Percentiles rank a stretch among this genome's conserved stretches.
Conservation (phyloP, 2,329 filamentous ascomycete species). For the Salinomyces thailandicus region DNA sequence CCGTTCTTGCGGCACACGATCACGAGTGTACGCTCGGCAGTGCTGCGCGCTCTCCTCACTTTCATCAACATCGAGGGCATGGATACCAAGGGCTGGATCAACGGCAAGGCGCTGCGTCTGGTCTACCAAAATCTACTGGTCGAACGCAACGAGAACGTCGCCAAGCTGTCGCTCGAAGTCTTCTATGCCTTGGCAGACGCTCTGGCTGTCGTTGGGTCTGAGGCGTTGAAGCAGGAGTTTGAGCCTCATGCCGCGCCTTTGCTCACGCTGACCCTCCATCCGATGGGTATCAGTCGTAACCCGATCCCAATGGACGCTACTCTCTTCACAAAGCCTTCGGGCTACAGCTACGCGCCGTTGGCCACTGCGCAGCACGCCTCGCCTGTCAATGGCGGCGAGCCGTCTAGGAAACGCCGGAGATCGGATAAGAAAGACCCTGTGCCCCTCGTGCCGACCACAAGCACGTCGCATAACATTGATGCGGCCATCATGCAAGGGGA, state of each 20-base stretch:
- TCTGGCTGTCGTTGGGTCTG: slow-evolving; percentile 50
- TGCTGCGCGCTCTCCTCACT: slow-evolving; percentile 82
- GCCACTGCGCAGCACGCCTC: slow-evolving; percentile 31
- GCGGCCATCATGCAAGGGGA: slow-evolving; percentile 97
- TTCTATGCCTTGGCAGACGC: slow-evolving; percentile 70
- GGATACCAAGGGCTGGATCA: slow-evolving; percentile 78
- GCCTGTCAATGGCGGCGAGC: slow-evolving; percentile 42
- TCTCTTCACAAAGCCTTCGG: slow-evolving; percentile 88
- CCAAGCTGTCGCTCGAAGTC: slow-evolving; percentile 73
- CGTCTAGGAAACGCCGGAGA: slow-evolving; percentile 68
- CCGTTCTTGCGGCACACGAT: slow-evolving; percentile 96
- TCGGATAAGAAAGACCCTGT: slow-evolving; percentile 71
- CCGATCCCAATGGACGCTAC: slow-evolving; percentile 85
- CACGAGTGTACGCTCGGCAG: slow-evolving; percentile 84
- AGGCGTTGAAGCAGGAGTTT: slow-evolving; percentile 62
- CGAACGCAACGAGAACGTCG: slow-evolving; percentile 74
- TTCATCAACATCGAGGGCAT: slow-evolving; percentile 80
- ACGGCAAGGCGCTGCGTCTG: slow-evolving; percentile 75
- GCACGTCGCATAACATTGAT: slow-evolving; percentile 83
- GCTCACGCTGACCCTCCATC: slow-evolving; percentile 74
- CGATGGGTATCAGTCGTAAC: slow-evolving; percentile 82
- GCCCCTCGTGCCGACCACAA: slow-evolving; percentile 29
- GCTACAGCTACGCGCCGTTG: slow-evolving; percentile 60
- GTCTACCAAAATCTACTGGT: slow-evolving; percentile 94
- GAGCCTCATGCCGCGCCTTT: slow-evolving; percentile 66